Base-by-base conservation (phyloP, 2,329 filamentous ascomycete genomes). In the Xylaria arbuscula region DNA sequence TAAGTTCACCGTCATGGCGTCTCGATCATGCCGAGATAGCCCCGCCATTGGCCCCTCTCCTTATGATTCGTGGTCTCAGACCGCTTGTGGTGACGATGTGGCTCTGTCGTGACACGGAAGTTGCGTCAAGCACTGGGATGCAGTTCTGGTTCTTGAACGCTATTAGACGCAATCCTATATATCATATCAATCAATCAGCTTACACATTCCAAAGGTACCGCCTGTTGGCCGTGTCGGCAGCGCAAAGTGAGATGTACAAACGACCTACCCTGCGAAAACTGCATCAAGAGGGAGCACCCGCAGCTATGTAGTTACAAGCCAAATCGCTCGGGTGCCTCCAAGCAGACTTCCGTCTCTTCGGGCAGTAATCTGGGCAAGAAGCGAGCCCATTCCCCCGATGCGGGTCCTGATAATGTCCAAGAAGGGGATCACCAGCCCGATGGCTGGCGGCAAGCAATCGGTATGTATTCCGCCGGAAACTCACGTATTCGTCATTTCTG, bases 161-260 rank as follows among this genome's bases (percentile, higher is more conserved):
- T 61, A 24, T 55, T 50, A 56, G n/a, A 40, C 47, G 13, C 24
- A 19, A n/a, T n/a, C n/a, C n/a, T n/a, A n/a, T n/a, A 63, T 75
- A 61, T 32, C 17, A 8, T 38, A 24, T 36, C 34, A 32, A 55
- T 62, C 51, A 58, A 57, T 66, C 71, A 64, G 72, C 73, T 66
- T 67, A 76, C 70, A 69, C 48, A 17, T 13, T 56, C n/a, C 61
- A 3, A 74, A 89, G 87, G 87, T 66, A 89, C 87, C 50, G 87
- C 87, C 4, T 91, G 89, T 74, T 91, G 88, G 88, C 89, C 89
- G 13, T 91, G 89, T 76, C 84, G 89, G 54, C 89, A 90, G 78
- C 84, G 89, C 71, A 90, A 91, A 79, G 89, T 91, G 48, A 90
- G 90, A 80, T 91, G 89, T 77, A 88, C 90, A 80, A 90, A 90